phyloP scores from a whole-genome alignment of 371 early-diverging fungal species.

The Batrachochytrium dendrobatidis region DNA sequence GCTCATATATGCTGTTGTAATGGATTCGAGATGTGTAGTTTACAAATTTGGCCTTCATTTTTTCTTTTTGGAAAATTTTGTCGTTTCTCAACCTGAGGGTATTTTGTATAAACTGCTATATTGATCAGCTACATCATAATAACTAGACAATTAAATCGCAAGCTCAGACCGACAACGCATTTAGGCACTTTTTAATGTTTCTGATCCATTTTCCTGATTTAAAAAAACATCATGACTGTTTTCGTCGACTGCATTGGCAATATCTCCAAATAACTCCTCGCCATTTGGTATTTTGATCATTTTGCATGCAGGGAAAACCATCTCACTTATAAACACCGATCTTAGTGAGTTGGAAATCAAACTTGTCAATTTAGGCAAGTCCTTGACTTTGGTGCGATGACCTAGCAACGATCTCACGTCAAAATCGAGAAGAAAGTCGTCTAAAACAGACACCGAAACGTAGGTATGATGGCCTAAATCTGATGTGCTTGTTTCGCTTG shows the following conservation, averaged over 20 bases:
- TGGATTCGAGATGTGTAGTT: too few relatives aligned
- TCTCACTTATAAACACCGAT: conserved; percentile 48
- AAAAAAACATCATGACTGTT: too few relatives aligned
- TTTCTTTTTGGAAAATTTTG: background rate
- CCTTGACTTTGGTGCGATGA: conserved; percentile 87
- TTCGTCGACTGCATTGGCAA: too few relatives aligned
- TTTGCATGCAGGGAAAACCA: conserved; percentile 38
- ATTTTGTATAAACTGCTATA: too few relatives aligned
- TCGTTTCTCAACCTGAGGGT: conserved; percentile 18
- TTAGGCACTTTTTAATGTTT: too few relatives aligned
- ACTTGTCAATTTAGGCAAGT: conserved; percentile 82
- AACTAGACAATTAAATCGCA: too few relatives aligned
- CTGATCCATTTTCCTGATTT: too few relatives aligned
- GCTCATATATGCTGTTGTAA: too few relatives aligned
- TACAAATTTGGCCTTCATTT: too few relatives aligned
- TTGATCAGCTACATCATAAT: too few relatives aligned
- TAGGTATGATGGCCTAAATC: conserved; percentile 31
- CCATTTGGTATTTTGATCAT: conserved; percentile 19
- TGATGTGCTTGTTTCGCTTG: too few relatives aligned
- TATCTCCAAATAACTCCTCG: conserved; percentile 34
- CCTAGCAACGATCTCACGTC: conserved; percentile 82
- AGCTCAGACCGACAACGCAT: too few relatives aligned
- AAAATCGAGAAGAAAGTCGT: conserved; percentile 59
- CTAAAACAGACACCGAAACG: conserved; percentile 33
- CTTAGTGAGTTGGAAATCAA: conserved; percentile 68